Percentiles rank a stretch among this genome's conserved stretches.
These are phyloP conservation scores for Mycosphaerella sp. DNA, from an alignment of 2,329 filamentous ascomycete genomes.

Conservation along the genomic window DNA sequence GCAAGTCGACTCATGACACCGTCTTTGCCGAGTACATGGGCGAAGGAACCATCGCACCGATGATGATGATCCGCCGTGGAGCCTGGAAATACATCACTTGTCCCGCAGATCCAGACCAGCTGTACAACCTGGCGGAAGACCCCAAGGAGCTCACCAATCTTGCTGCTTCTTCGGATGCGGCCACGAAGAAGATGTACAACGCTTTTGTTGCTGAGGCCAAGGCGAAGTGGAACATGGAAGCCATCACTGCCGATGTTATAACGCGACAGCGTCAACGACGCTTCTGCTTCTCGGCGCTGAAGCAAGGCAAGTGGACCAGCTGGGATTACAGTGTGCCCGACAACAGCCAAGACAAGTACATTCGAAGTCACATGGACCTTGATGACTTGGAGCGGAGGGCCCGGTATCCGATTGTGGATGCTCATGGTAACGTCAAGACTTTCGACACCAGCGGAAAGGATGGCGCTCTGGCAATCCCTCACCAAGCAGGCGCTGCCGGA, in stretches of 20 bases:
- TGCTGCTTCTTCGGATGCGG: conserved; percentile 38
- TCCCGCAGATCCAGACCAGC: conserved; percentile 72
- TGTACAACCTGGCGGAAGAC: conserved; percentile 72
- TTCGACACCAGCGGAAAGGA: conserved; percentile 22
- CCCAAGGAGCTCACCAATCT: conserved; percentile 73
- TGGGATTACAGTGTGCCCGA: conserved; percentile 81
- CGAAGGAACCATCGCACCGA: conserved; percentile 79
- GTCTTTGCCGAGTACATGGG: conserved; percentile 95
- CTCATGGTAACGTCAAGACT: conserved; percentile 34
- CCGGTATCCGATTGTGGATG: conserved; percentile 56
- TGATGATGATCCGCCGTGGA: conserved; percentile 90
- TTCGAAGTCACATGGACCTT: conserved; percentile 73
- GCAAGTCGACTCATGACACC: conserved; percentile 65
- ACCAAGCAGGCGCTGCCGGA: conserved; percentile 32
- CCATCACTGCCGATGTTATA: conserved; percentile 68
- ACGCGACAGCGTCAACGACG: conserved; percentile 71
- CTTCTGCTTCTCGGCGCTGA: conserved; percentile 73
- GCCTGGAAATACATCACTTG: conserved; percentile 89
- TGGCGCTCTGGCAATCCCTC: conserved; percentile 22
- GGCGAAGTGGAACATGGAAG: conserved; percentile 71
- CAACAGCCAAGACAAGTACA: conserved; percentile 62
- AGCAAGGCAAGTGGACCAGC: conserved; percentile 65
- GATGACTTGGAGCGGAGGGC: conserved; percentile 74
- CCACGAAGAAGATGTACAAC: conserved; percentile 39
- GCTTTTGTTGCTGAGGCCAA: conserved; percentile 68